Base-by-base conservation (phyloP, 2,329 filamentous ascomycete genomes). In the Graphilbum ipis-grandicollis region DNA sequence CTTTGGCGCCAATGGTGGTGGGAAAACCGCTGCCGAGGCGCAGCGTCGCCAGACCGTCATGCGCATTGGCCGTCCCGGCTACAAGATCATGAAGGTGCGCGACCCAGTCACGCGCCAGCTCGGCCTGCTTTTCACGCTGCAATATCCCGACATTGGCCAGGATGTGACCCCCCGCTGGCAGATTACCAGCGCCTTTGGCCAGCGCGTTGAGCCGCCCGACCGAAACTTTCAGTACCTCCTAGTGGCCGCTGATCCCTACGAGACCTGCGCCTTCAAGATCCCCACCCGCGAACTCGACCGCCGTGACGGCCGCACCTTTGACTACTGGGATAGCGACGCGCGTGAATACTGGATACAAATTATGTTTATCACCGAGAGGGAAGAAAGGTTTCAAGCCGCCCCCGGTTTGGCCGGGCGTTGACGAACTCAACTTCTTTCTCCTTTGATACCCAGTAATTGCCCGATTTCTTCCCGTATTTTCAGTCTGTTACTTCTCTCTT, bases 291-390 rank as follows among this genome's bases (percentile, higher is more conserved):
- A 96, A 64, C 75, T 98, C 41, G 90, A 98, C 60, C 73, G 85
- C 49, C 70, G 81, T 19, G 85, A 92, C 46, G 86, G 82, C 39
- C 71, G 78, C 50, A 90, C 86, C 57, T 98, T 88, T 70, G 79
- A 74, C 37, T 96, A 86, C 76, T 98, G 86, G 66, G 90, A 98
- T 58, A 77, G 79, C 42, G 90, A 98, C 56, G 75, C 79, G 44
- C 93, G 92, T 66, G 88, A 96, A 63, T 98, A 92, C 54, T 96
- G 85, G 83, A 72, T 94, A 30, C 90, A 96, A 65, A 71, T 98
- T 46, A 81, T 96, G 66, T 98, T 96, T 62, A 90, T 94, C 71
- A 96, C 90, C 29, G 90, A 98, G 65, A 75, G 90, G 44, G 90
- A 96, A 60, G 88, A 94, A 67, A 68, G 85, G 42, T 96, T 76